These are phyloP conservation scores for Aspergillus pseudonomiae DNA, from an alignment of 2,329 filamentous ascomycete genomes.

Conservation along the genomic window DNA sequence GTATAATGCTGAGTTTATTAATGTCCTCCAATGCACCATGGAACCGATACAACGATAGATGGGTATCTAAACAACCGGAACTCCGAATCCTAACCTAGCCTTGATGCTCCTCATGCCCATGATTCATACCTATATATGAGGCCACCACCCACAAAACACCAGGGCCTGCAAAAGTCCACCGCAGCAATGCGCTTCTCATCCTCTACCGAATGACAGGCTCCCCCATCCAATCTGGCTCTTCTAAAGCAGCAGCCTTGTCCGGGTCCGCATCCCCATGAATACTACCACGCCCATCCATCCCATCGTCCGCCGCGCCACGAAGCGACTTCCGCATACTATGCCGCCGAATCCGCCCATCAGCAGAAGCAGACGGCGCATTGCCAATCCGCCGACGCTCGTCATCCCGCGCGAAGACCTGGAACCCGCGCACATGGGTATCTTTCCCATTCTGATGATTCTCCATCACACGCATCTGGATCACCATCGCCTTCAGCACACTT, in stretches of 20 bases:
- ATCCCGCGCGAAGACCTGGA: slow-evolving; percentile 75
- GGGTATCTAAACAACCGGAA: slow-evolving; percentile 16
- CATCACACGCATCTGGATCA: slow-evolving; percentile 85
- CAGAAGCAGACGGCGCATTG: slow-evolving; percentile 37
- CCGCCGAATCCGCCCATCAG: slow-evolving; percentile 32
- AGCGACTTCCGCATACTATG: slow-evolving; percentile 36
- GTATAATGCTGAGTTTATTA: neutral
- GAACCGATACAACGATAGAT: slow-evolving; percentile 6
- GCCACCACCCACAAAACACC: slow-evolving; percentile 1
- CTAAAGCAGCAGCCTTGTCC: slow-evolving; percentile 35
- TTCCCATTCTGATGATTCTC: slow-evolving; percentile 99
- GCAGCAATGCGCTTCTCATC: neutral
- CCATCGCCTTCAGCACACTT: slow-evolving; percentile 80
- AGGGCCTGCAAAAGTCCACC: neutral
- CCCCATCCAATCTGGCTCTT: slow-evolving; percentile 54
- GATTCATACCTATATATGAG: slow-evolving; percentile 18
- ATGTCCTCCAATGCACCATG: neutral
- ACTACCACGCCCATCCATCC: slow-evolving; percentile 22
- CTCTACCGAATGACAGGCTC: slow-evolving; percentile 50
- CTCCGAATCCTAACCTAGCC: slow-evolving; percentile 12
- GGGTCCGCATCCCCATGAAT: slow-evolving; percentile 31
- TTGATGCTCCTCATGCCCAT: neutral
- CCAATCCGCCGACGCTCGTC: slow-evolving; percentile 38
- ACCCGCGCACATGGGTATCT: slow-evolving; percentile 91
- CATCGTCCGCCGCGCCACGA: slow-evolving; percentile 27